Base-by-base conservation (phyloP, 257 asterid species). In the Primulina tabacum region DNA sequence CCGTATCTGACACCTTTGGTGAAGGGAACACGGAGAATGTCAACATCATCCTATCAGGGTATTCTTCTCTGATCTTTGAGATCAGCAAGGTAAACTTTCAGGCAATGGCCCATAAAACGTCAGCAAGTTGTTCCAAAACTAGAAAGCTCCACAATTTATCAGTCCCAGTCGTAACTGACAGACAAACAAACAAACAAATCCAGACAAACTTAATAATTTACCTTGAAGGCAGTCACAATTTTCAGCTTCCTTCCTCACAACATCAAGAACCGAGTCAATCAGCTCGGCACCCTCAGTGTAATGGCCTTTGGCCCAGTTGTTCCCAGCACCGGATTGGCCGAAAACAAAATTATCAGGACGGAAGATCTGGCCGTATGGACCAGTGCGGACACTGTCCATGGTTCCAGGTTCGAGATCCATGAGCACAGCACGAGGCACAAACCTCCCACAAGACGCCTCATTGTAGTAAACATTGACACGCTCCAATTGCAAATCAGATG, bases 381-480 rank as follows among this genome's bases (percentile, higher is more conserved):
- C 92, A 71, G 95, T 88, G 29, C 97, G 87, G 18, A 90, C 97
- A 77, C 94, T 87, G 83, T 90, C 97, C 97, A 90, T 90, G 50
- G 97, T 90, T 43, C 97, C 97, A 29, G 97, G 97, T 75, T 90
- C 97, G 73, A 90, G 90, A 78, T 90, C 97, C 97, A 90, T 90
- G 67, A 90, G 96, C 80, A 90, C 96, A 9, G 97, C 96, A 71
- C 96, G 95, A 68, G 97, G 97, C 58, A 90, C 97, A 77, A 85
- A 90, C 81, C 97, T 85, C 58, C 97, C 95, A 77, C 95, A 90
- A 0, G 97, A 88, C 40, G 97, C 97, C 78, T 90, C 95, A 60
- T 88, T 90, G 73, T 88, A 90, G 77, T 90, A 90, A 68, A 90
- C 97, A 62, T 90, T 90, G 26, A 90, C 97, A 64, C 96, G 90